Conservation (phyloP, 164 flowering plant species). For the Sedum album region DNA sequence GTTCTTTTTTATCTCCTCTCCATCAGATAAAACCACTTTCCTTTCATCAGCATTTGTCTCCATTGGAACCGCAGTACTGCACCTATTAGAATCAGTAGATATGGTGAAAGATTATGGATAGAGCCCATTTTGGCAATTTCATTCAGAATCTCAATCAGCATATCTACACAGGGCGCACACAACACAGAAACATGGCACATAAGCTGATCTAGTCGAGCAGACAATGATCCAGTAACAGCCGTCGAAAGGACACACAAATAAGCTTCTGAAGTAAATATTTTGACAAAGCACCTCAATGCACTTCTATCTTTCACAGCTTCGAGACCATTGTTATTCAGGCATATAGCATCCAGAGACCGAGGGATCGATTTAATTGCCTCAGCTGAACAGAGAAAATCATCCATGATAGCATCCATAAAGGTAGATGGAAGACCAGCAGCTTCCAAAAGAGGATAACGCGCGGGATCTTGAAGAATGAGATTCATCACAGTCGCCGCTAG, state of each 20-base stretch:
- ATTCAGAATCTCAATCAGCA: slow-evolving; percentile 71
- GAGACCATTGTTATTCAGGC: slow-evolving; percentile 75
- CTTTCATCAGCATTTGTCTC: slow-evolving; percentile 67
- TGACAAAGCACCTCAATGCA: slow-evolving; percentile 85
- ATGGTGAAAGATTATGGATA: slow-evolving; percentile 27
- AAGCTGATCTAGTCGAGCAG: slow-evolving; percentile 80
- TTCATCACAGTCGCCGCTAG: slow-evolving; percentile 94
- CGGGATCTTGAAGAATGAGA: slow-evolving; percentile 88
- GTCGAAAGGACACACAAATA: slow-evolving; percentile 67
- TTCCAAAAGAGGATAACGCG: slow-evolving; percentile 69
- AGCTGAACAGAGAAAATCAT: slow-evolving; percentile 70
- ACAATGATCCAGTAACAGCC: slow-evolving; percentile 65
- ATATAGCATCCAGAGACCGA: slow-evolving; percentile 87
- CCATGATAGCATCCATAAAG: slow-evolving; percentile 80
- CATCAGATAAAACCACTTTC: slow-evolving; percentile 31
- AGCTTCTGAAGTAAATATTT: slow-evolving; percentile 67
- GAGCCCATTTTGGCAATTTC: slow-evolving; percentile 57
- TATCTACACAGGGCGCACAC: slow-evolving; percentile 76
- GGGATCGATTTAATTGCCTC: slow-evolving; percentile 89
- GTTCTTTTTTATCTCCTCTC: slow-evolving; percentile 32
- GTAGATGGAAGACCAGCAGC: slow-evolving; percentile 78
- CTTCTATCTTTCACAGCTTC: slow-evolving; percentile 81
- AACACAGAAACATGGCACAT: slow-evolving; percentile 83
- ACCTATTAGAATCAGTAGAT: slow-evolving; percentile 27
- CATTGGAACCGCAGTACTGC: slow-evolving; percentile 63